Evolutionary conservation across 2,329 filamentous ascomycete genomes (phyloP), one percentile per base, ranked within the genome.

Genomic region (Eurotiales sp.): DNA sequence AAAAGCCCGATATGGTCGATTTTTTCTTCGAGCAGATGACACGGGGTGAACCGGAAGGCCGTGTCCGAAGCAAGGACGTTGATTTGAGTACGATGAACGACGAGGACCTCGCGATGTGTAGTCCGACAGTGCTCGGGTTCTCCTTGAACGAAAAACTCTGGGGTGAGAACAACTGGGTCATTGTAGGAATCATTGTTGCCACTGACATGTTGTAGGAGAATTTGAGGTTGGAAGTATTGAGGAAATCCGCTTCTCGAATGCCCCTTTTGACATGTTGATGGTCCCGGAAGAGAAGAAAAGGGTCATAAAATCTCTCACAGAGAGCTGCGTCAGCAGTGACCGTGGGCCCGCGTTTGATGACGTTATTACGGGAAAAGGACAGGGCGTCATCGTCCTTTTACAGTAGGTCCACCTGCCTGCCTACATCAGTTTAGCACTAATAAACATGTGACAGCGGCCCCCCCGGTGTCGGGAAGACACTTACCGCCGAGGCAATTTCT

Each of bases 391-490:
- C n/a, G 50, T 50, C 25, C 42, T 50, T 17, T 46, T 55, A 29
- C 19, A 51, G 44, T 55, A 51, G 17, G 29, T 49, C 22, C 21
- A 27, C 29, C 1, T 17, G 22, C 27, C 43, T 40, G 27, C 19
- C 12, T 44, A 19, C n/a, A 19, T 12, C 42, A 32, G 17, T 22
- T 27, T n/a, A 10, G 27, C 40, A 12, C 30, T 29, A 44, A 40
- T 44, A 12, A 22, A 27, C 22, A 45, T 29, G 29, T 22, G 17
- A 19, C 29, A 54, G 49, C 55, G 77, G 77, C 14, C 71, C 72
- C 8, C 78, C 78, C 1, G 79, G 77, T n/a, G 76, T 80, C 0
- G 80, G 78, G 51, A 82, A 82, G 65, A 82, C 78, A 0, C 77
- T 77, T 60, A 82, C 78, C 2, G 78, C 77, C 11, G 78, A 82